Evolutionary conservation across 257 asterid species (phyloP).

Genomic region (Mitragyna speciosa): DNA sequence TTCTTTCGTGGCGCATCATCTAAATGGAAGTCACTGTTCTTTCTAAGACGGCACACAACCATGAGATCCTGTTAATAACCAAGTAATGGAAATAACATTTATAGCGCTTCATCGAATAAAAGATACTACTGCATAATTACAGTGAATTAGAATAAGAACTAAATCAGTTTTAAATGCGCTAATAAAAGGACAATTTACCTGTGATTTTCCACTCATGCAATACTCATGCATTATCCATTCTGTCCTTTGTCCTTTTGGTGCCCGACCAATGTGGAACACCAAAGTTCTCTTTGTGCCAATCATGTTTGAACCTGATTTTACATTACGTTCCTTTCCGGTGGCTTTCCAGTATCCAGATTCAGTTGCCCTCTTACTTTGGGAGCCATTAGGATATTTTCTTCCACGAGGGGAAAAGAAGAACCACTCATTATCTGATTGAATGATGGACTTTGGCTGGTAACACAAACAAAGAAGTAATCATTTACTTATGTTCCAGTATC

Average conservation of each 20-base stretch:
- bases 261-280: slow-evolving; percentile 88
- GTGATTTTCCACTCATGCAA: slow-evolving; percentile 51
- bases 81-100: background rate
- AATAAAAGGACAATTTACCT: slow-evolving; percentile 30
- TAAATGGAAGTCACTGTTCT: slow-evolving; percentile 62
- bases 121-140: background rate
- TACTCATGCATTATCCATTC: slow-evolving; percentile 98
- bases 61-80: slow-evolving; percentile 50
- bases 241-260: slow-evolving; percentile 82
- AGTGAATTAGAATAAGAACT: background rate
- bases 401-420: slow-evolving; percentile 87
- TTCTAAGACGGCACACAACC: slow-evolving; percentile 81
- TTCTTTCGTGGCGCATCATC: slow-evolving; percentile 33
- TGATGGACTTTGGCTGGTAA: slow-evolving; percentile 52
- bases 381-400: slow-evolving; percentile 82
- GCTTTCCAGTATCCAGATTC: slow-evolving; percentile 88
- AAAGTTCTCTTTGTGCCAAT: slow-evolving; percentile 85
- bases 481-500: background rate
- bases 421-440: slow-evolving; percentile 84
- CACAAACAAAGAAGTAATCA: slow-evolving; percentile 3
- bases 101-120: background rate
- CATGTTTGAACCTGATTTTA: slow-evolving; percentile 57
- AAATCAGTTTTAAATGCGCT: background rate
- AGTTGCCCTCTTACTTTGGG: slow-evolving; percentile 86
- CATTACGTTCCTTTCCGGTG: slow-evolving; percentile 75